These are phyloP conservation scores for Ceratocystis harringtonii DNA, from an alignment of 2,329 filamentous ascomycete species.

Conservation along the genomic window DNA sequence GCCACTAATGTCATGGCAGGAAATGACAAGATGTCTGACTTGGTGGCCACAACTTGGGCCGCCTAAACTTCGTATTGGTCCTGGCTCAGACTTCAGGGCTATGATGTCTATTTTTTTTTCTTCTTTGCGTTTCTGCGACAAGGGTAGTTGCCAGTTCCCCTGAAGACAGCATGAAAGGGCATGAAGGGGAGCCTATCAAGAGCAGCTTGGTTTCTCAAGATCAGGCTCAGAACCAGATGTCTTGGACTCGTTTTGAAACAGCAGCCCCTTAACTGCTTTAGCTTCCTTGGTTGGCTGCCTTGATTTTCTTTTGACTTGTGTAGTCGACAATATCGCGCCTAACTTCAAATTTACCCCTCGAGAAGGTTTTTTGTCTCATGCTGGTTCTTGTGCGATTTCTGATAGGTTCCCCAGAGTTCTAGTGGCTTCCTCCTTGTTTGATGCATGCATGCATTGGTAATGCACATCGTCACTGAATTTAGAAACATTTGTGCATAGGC, in stretches of 20 bases:
- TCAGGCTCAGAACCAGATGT: not conserved
- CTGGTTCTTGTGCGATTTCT: not conserved
- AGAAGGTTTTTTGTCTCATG: not conserved
- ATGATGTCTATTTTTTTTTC: not conserved
- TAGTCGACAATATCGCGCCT: not conserved
- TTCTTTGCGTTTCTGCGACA: not conserved
- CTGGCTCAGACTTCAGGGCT: not conserved
- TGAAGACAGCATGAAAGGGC: not conserved
- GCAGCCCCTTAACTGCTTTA: not conserved
- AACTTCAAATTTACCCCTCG: not conserved
- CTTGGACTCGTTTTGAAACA: slow-evolving; percentile 3
- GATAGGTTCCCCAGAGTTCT: not conserved
- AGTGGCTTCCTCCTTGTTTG: slow-evolving; percentile 1
- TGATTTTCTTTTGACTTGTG: not conserved
- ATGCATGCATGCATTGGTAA: not conserved
- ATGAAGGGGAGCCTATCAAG: not conserved
- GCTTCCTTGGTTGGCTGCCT: too few species aligned
- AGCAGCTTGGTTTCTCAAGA: not conserved
- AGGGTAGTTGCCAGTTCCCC: not conserved
- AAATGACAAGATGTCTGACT: not conserved
- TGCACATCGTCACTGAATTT: not conserved
- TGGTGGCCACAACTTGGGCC: not conserved
- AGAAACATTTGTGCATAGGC: not conserved
- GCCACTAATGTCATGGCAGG: not conserved
- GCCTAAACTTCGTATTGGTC: not conserved